Evolutionary conservation across 345 rosid species (phyloP), one percentile per base, ranked within the genome.

Genomic region (Ricinus communis): DNA sequence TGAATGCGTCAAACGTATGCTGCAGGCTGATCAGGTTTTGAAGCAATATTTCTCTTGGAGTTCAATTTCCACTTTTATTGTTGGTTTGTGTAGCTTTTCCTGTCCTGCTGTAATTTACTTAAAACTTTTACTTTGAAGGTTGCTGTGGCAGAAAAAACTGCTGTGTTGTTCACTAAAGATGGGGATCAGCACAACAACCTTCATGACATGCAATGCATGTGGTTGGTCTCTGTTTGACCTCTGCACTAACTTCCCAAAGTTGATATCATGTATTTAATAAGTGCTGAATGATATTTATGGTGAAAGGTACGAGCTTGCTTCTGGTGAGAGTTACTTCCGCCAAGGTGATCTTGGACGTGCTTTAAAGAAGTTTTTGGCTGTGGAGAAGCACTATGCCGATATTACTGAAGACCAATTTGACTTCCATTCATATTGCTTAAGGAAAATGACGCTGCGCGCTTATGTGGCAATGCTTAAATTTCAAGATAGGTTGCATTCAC

Each of bases 141-240:
- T 77, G 66, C 88, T 67, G 73, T 85, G 87, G 98, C 99, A 5
- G 99, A 93, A 82, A 93, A 93, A 85, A 93, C 87, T 70, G 98
- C 96, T 76, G 89, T 86, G 30, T 74, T 96, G 73, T 96, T 96
- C 82, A 96, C 99, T 41, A 96, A 93, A 76, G 99, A 96, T 58
- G 97, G 99, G 59, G 99, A 93, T 75, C 98, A 91, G 82, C 96
- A 91, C 82, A 96, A 91, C 84, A 93, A 90, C 84, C 96, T 96
- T 76, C 97, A 96, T 83, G 99, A 96, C 82, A 96, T 96, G 99
- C 99, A 96, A 82, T 96, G 98, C 98, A 96, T 93, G 99, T 96
- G 99, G 99, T 96, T 68, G 47, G 84, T 77, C 54, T 77, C 53
- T 78, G 22, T 65, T 71, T 75, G n/a, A 77, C 61, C 75, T 51